Evolutionary conservation across 129 eudicot genomes (phyloP).

Genomic region (Flaveria brownii): DNA sequence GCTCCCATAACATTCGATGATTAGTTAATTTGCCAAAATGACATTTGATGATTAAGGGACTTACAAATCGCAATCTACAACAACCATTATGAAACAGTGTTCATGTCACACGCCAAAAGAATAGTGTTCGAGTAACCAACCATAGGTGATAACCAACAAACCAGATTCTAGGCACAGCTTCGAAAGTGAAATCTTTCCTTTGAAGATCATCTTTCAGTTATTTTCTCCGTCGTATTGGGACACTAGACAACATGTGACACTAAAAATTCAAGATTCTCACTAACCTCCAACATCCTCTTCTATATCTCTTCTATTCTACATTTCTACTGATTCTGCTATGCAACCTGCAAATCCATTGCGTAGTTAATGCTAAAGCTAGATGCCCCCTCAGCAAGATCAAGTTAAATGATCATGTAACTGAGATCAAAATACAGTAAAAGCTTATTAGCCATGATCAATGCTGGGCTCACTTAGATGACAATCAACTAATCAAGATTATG

Average conservation of each 20-base stretch:
- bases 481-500: background rate
- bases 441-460: background rate
- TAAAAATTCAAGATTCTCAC: constrained; percentile 6
- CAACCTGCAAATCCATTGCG: background rate
- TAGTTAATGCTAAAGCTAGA: background rate
- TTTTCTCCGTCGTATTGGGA: background rate
- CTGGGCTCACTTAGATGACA: background rate
- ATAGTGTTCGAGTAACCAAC: background rate
- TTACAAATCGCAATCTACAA: background rate
- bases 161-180: background rate
- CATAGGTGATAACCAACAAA: background rate
- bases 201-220: too few relatives aligned
- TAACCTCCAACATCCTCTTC: background rate
- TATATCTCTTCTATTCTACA: background rate
- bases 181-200: too few relatives aligned
- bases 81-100: background rate
- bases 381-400: background rate
- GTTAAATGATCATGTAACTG: background rate
- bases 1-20: too few relatives aligned
- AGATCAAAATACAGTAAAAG: background rate
- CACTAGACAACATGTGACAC: background rate
- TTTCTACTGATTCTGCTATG: background rate
- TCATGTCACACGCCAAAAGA: background rate
- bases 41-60: background rate
- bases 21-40: background rate